These are phyloP conservation scores for Cladosporium velox DNA, from an alignment of 2,329 filamentous ascomycete species.

Conservation along the genomic window DNA sequence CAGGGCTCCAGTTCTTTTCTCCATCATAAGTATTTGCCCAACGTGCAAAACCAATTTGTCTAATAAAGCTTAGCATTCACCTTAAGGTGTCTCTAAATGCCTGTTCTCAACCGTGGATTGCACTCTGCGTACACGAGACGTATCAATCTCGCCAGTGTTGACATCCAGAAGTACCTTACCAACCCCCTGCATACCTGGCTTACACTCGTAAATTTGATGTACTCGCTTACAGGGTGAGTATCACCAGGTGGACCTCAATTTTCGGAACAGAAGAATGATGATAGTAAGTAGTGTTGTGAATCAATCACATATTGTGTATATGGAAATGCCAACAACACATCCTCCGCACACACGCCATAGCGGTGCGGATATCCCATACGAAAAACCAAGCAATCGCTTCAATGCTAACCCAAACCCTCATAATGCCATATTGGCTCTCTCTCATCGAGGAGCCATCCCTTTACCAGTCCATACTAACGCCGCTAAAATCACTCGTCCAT, in stretches of 20 bases:
- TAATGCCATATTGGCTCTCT: conserved; percentile 1
- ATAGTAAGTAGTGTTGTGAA: neutral
- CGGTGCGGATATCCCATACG: neutral
- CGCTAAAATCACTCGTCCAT: neutral
- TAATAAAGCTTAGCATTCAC: neutral
- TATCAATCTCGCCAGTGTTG: neutral
- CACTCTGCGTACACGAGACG: neutral
- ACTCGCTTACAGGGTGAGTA: neutral
- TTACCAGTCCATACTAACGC: conserved; percentile 10
- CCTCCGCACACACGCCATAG: neutral
- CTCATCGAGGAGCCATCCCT: conserved; percentile 1
- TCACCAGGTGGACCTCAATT: neutral
- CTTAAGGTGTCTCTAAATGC: neutral
- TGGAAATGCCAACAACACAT: neutral
- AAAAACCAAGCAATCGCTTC: conserved; percentile 6
- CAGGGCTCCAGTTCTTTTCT: neutral
- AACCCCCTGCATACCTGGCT: neutral
- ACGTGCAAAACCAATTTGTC: neutral
- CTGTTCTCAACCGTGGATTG: neutral
- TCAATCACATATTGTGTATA: neutral
- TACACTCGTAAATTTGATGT: neutral
- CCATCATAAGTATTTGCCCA: neutral
- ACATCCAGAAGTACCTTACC: no score
- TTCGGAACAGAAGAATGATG: neutral
- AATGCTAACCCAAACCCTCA: conserved; percentile 8